Base-by-base conservation (phyloP, 2,329 filamentous ascomycete genomes). In the Arthrobotrys conoides region DNA sequence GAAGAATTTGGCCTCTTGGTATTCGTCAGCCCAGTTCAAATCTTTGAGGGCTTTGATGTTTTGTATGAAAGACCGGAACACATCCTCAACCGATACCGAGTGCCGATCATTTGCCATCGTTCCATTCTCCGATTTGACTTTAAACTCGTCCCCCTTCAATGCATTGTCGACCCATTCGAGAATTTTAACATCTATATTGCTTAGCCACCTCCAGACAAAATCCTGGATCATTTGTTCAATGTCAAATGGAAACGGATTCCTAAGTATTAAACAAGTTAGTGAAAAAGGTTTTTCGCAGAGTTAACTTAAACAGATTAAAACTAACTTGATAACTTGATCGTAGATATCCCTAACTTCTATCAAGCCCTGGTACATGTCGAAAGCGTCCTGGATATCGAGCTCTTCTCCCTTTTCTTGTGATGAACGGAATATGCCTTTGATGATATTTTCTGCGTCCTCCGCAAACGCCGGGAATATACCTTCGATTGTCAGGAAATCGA, bases 1-100 rank as follows among this genome's bases (percentile, higher is more conserved):
- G 94, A 98, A 98, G 85, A 99, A 99, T 80, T 94, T 93, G 46
- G 96, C 95, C 83, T 97, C 93, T 81, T 97, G 94, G 44, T 97
- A 87, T 82, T 97, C 93, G 83, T 98, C 93, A 80, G 94, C 92
- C 96, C 96, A 99, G 78, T 94, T 90, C 10, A 99, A 88, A 81
- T 93, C 88, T 68, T 93, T 90, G 69, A 99, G 90, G 82, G 96
- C 93, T 80, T 97, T 92, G 41, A 96, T 90, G 18, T 92, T 93
- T 85, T 97, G 93, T 82, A 94, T 96, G 87, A 98, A 97, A 0
- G 96, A 91, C 82, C 92, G 91, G 86, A 97, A 98, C 51, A 97
- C 90, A 84, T 99, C 96, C 80, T 97, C 92, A 6, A 97, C 90
- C 16, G 95, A 98, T 76, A 95, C 90, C 83, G 95, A 98, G 85